phyloP scores from a whole-genome alignment of 108 stramenopile species.

The Pseudonitzschia delicatissima region DNA sequence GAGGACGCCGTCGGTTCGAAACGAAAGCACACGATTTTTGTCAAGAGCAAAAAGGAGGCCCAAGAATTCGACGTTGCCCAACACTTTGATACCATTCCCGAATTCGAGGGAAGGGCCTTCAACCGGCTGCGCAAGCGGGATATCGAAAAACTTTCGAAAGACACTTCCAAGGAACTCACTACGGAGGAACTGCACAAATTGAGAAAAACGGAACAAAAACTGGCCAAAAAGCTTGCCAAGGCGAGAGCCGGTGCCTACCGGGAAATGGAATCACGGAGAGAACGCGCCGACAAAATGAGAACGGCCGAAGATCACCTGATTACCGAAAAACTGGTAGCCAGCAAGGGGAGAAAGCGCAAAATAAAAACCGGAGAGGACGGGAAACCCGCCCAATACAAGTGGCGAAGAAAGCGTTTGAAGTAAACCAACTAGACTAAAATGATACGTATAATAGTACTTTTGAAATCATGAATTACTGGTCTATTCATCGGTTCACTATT shows the following conservation, averaged over 20 bases:
- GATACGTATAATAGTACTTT: not conserved
- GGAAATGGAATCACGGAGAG: conserved; percentile 82
- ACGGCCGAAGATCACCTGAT: conserved; percentile 73
- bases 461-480: not conserved
- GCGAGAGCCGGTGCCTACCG: conserved; percentile 60
- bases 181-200: conserved; percentile 40
- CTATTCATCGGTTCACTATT: too few relatives aligned
- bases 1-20: conserved; percentile 27
- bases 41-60: conserved; percentile 53
- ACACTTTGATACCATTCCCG: conserved; percentile 90
- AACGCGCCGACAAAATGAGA: conserved; percentile 56
- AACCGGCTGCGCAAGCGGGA: conserved; percentile 69
- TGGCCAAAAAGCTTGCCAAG: conserved; percentile 57
- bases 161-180: conserved; percentile 3
- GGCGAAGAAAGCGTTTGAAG: conserved; percentile 63
- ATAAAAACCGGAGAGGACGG: conserved; percentile 60
- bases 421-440: not conserved
- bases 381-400: conserved; percentile 71
- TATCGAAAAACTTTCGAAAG: conserved; percentile 34
- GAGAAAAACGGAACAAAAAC: conserved; percentile 35
- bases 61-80: conserved; percentile 79
- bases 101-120: conserved; percentile 79
- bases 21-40: conserved; percentile 76
- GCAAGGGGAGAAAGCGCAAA: conserved; percentile 90
- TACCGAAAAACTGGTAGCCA: conserved; percentile 71